Evolutionary conservation across 2,329 filamentous ascomycete genomes (phyloP).

Genomic region (Penicillium capsulatum): DNA sequence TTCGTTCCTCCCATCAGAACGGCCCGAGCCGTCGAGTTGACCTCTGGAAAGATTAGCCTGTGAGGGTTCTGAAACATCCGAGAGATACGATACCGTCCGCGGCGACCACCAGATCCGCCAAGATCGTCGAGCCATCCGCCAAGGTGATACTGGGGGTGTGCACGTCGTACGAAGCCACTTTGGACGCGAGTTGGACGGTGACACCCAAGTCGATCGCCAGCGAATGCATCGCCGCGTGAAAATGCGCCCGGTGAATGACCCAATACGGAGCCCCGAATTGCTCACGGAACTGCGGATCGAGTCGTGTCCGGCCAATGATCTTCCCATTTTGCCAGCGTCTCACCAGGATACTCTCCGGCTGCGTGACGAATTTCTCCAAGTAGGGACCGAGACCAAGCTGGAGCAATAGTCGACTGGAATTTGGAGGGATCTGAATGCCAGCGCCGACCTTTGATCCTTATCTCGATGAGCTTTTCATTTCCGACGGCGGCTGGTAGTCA

Average conservation of each 20-base stretch:
- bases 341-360: conserved; percentile 33
- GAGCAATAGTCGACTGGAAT: conserved; percentile 31
- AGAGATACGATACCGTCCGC: conserved; percentile 17
- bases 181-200: conserved; percentile 11
- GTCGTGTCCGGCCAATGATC: conserved; percentile 34
- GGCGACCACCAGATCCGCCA: conserved; percentile 19
- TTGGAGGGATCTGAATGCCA: conserved; percentile 42
- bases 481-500: background rate
- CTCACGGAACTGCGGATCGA: conserved; percentile 28
- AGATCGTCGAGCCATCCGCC: conserved; percentile 1
- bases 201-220: conserved; percentile 17
- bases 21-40: conserved; percentile 20
- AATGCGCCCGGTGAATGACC: conserved; percentile 26
- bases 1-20: conserved; percentile 4
- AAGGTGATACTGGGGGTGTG: conserved; percentile 9
- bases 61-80: too few relatives aligned
- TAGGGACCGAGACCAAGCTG: conserved; percentile 32
- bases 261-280: conserved; percentile 24
- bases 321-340: conserved; percentile 34
- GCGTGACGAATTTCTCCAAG: conserved; percentile 24
- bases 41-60: conserved; percentile 6
- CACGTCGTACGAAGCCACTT: conserved; percentile 13
- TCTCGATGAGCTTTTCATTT: background rate
- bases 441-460: conserved; percentile 32
- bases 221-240: conserved; percentile 20